Evolutionary conservation across 768 basidiomycete species (phyloP).

Genomic region (Hericium erinaceus): DNA sequence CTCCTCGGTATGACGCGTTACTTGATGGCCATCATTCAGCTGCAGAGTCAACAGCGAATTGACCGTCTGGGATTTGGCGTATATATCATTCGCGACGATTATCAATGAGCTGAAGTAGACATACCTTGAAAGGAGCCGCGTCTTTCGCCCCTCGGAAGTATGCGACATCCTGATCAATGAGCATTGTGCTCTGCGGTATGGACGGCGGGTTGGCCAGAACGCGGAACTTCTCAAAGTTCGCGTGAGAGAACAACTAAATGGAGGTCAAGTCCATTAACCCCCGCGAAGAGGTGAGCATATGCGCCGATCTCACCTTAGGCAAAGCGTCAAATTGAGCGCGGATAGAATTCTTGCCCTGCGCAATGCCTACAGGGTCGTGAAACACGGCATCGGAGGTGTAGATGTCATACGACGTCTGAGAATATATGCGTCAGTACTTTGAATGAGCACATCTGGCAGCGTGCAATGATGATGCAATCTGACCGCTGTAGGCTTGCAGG

Average conservation of each 20-base stretch:
- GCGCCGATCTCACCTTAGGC: conserved; percentile 24
- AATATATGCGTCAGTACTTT: not conserved
- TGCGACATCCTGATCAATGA: conserved; percentile 39
- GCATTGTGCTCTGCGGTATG: conserved; percentile 27
- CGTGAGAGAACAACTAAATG: conserved; percentile 31
- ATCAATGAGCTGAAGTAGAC: not conserved
- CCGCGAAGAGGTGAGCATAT: not conserved
- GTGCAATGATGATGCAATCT: not conserved
- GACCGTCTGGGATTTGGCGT: conserved; percentile 18
- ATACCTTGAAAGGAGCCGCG: conserved; percentile 32
- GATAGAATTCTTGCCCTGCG: conserved; percentile 30
- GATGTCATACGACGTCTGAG: conserved; percentile 33
- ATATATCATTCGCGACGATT: not conserved
- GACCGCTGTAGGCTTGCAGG: conserved; percentile 1
- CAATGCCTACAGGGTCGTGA: conserved; percentile 35
- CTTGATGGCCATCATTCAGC: conserved; percentile 27
- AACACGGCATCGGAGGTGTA: conserved; percentile 34
- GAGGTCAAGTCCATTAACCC: not conserved
- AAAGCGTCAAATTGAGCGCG: conserved; percentile 36
- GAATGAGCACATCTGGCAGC: too few species aligned
- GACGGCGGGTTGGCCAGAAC: conserved; percentile 31
- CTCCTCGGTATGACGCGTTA: conserved; percentile 33
- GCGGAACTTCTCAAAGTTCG: conserved; percentile 33
- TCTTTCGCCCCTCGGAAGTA: conserved; percentile 31
- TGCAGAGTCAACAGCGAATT: conserved; percentile 36